phyloP scores from a whole-genome alignment of 2,329 filamentous ascomycete species.

The Pseudocercospora musae region DNA sequence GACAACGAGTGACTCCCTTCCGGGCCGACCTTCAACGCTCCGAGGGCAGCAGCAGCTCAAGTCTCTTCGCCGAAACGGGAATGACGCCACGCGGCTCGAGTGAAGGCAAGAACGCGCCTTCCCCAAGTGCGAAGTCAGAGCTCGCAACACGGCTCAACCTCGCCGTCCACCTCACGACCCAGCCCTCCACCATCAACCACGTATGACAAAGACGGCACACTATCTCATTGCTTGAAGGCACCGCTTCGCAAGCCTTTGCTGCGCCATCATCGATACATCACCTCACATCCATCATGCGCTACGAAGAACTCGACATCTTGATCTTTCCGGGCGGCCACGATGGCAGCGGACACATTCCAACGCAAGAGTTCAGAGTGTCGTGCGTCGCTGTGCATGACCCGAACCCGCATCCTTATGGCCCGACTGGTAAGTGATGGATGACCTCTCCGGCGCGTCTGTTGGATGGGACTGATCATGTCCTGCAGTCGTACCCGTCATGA shows the following conservation, averaged over 20 bases:
- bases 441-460: neutral
- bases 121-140: neutral
- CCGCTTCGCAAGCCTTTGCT: neutral
- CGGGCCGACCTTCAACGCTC: neutral
- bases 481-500: conserved; percentile 43
- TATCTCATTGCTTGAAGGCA: conserved; percentile 1
- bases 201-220: neutral
- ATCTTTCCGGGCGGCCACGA: conserved; percentile 60
- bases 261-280: conserved; percentile 6
- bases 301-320: conserved; percentile 81
- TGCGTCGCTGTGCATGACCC: conserved; percentile 60
- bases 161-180: neutral
- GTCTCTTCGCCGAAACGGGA: neutral
- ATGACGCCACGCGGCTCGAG: neutral
- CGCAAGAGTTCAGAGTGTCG: conserved; percentile 78
- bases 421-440: neutral
- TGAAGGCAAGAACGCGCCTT: conserved; percentile 4
- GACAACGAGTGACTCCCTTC: neutral
- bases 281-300: conserved; percentile 60
- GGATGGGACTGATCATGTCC: neutral
- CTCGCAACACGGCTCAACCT: neutral
- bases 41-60: neutral
- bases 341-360: conserved; percentile 58
- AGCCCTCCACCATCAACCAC: neutral
- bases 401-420: neutral